These are phyloP conservation scores for Cyberlindnera mycetangii DNA, from an alignment of 805 yeast species.

Conservation along the genomic window DNA sequence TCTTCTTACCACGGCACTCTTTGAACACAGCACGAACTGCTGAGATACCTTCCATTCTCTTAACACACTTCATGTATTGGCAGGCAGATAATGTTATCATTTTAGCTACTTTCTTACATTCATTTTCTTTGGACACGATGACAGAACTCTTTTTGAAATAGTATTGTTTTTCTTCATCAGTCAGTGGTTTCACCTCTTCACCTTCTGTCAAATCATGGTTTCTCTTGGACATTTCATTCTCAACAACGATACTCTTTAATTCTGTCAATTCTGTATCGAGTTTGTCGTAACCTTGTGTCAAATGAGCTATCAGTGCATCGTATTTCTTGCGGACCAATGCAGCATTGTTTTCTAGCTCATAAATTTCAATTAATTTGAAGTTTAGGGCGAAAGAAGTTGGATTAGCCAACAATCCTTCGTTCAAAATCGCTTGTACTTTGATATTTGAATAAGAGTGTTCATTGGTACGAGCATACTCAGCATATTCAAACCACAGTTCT, in stretches of 20 bases:
- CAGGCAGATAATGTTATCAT: conserved; percentile 65
- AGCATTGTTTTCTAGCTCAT: conserved; percentile 55
- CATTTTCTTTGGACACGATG: conserved; percentile 9
- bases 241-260: conserved; percentile 6
- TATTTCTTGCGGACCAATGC: conserved; percentile 50
- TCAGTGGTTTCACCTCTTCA: conserved; percentile 11
- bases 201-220: conserved; percentile 3
- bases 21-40: conserved; percentile 74
- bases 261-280: conserved; percentile 15
- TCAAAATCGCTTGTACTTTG: conserved; percentile 41
- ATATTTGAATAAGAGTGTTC: conserved; percentile 14
- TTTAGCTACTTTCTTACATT: conserved; percentile 24
- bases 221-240: conserved; percentile 12
- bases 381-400: conserved; percentile 68
- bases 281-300: conserved; percentile 1
- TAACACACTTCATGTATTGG: conserved; percentile 66
- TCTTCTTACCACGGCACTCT: conserved; percentile 52
- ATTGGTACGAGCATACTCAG: conserved; percentile 32
- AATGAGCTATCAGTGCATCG: conserved; percentile 43
- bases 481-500: conserved; percentile 72
- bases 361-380: conserved; percentile 63
- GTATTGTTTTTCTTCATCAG: conserved; percentile 11
- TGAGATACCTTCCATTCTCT: conserved; percentile 62
- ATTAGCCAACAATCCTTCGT: conserved; percentile 57
- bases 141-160: conserved; percentile 15